These are phyloP conservation scores for Camelina neglecta DNA, from an alignment of 345 rosid species.

Conservation along the genomic window DNA sequence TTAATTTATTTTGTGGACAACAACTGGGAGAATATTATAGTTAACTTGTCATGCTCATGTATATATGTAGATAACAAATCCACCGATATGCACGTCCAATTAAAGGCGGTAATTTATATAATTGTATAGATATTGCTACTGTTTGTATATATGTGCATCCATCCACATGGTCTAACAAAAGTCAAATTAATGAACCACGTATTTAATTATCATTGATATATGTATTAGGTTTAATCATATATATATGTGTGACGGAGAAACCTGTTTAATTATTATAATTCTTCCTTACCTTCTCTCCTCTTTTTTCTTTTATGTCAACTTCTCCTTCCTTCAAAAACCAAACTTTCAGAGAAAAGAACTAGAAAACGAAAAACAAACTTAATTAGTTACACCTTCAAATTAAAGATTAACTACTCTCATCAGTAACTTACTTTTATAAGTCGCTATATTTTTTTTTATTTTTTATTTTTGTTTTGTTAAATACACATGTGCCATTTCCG, in stretches of 20 bases:
- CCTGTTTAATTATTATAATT: constrained; percentile 16
- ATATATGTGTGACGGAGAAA: background rate
- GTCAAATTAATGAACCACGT: constrained; percentile 35
- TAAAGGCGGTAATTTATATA: constrained; percentile 9
- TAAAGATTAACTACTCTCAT: constrained; percentile 9
- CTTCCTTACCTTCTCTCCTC: background rate
- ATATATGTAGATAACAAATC: constrained; percentile 17
- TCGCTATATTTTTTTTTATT: too few relatives aligned
- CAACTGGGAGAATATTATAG: constrained; percentile 20
- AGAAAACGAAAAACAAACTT: background rate
- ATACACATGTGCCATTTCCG: constrained; percentile 41
- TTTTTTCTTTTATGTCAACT: background rate
- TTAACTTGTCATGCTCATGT: constrained; percentile 28
- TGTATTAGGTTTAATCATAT: constrained; percentile 1
- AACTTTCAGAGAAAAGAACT: background rate
- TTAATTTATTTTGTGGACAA: background rate
- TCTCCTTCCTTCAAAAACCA: background rate
- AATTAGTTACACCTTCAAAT: background rate
- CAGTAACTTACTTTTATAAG: constrained; percentile 13
- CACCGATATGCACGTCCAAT: constrained; percentile 36
- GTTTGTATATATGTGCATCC: constrained; percentile 10
- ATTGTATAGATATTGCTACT: background rate
- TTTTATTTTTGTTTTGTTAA: constrained; percentile 35
- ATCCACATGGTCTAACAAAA: constrained; percentile 42
- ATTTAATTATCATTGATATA: constrained; percentile 4